Base-by-base conservation (phyloP, 2,329 filamentous ascomycete species). In the Fusarium udum region DNA sequence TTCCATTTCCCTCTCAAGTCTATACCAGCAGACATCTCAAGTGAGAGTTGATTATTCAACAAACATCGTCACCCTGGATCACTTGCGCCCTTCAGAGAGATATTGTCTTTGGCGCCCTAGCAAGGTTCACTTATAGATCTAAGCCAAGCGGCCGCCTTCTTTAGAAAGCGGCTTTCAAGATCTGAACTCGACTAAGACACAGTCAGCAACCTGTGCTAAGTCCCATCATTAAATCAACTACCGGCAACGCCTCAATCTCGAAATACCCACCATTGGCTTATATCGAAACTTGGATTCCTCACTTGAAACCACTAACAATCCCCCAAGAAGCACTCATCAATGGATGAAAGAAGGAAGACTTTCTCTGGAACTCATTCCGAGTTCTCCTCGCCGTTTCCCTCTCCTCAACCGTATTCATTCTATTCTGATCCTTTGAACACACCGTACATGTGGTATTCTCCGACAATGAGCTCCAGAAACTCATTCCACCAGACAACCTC, bases 361-460 rank as follows among this genome's bases (percentile, higher is more conserved):
- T 61, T 60, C 52, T 59, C 60, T 58, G 43, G 56, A 22, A 53
- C 72, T 43, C 61, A 63, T 51, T 61, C 56, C 34, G 53, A 53
- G 53, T 68, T 64, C 62, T 53, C 66, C 49, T 58, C 67, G 24
- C 68, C 65, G n/a, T 51, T 55, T 16, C 64, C 69, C 20, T 70
- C 75, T 20, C 64, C 65, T n/a, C 66, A 71, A 20, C 67, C 75
- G 6, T 75, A 77, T 58, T 56, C 55, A 15, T 70, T 68, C 43
- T 77, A 76, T 64, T 62, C 71, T 20, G 62, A 53, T 39, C 53
- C 62, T 16, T 58, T 58, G 11, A 60, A 70, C 32, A 45, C 60
- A 24, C 32, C 67, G 3, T 67, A 69, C 28, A 60, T 69, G 61
- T 77, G 75, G 75, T 69, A 71, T 46, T 71, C 73, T 13, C 64